Conservation (phyloP, 116 monocot species). For the Trichopus zeylanicus region DNA sequence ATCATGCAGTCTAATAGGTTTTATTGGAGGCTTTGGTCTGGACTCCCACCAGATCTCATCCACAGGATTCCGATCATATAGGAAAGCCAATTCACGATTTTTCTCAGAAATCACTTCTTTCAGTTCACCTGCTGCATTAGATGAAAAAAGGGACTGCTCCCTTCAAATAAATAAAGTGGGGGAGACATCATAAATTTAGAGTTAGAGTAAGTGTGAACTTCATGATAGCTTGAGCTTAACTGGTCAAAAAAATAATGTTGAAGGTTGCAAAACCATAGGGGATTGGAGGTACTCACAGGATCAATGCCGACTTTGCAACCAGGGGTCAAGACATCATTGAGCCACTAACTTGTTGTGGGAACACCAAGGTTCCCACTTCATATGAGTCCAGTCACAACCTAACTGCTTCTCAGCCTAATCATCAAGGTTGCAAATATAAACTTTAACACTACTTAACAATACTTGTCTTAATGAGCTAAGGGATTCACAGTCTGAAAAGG, state of each 20-base stretch:
- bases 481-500: not conserved
- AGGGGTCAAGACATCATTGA: constrained; percentile 64
- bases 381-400: constrained; percentile 54
- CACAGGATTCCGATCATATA: constrained; percentile 71
- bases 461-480: too few relatives aligned
- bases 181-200: constrained; percentile 2
- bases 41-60: constrained; percentile 83
- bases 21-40: constrained; percentile 57
- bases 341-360: constrained; percentile 71
- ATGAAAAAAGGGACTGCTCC: constrained; percentile 92
- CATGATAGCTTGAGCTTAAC: not conserved
- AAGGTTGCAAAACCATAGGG: not conserved
- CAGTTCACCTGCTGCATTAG: constrained; percentile 79
- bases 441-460: too few relatives aligned
- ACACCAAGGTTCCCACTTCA: constrained; percentile 76
- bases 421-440: constrained; percentile 5
- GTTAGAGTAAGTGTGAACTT: not conserved
- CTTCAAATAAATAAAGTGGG: constrained; percentile 34
- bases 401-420: constrained; percentile 81
- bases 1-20: constrained; percentile 78
- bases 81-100: constrained; percentile 73
- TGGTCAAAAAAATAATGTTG: not conserved
- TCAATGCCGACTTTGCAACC: constrained; percentile 83
- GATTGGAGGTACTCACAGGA: constrained; percentile 52
- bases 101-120: constrained; percentile 56